A percentile compares a stretch with the other conserved stretches of the same genome.
phyloP scores from a whole-genome alignment of 1,139 yeast species.

The Candida pseudoviswanathii region DNA sequence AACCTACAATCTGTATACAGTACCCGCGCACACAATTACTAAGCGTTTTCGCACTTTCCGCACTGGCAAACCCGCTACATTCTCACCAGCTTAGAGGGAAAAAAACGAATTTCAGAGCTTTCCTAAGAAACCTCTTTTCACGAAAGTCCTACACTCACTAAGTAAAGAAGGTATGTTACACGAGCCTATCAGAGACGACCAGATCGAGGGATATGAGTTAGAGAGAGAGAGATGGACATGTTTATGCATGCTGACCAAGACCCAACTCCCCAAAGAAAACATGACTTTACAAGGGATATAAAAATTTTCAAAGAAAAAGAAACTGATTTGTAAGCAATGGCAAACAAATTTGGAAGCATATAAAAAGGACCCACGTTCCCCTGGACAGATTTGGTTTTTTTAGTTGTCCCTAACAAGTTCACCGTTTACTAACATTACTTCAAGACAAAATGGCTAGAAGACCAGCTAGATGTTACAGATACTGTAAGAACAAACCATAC shows the following conservation, averaged over 20 bases:
- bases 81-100: conserved; percentile 10
- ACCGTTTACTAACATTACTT: neutral
- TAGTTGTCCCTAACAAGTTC: conserved; percentile 3
- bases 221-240: neutral
- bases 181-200: conserved; percentile 2
- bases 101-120: conserved; percentile 8
- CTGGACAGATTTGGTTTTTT: neutral
- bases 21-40: neutral
- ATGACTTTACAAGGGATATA: no score
- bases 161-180: conserved; percentile 25
- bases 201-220: neutral
- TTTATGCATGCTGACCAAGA: no score
- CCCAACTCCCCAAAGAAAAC: no score
- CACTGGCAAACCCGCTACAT: no score
- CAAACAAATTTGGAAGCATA: neutral
- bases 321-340: conserved; percentile 8
- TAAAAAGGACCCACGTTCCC: neutral
- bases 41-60: conserved; percentile 8
- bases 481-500: conserved; percentile 99
- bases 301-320: conserved; percentile 4
- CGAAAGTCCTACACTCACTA: conserved; percentile 16
- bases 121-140: conserved; percentile 7
- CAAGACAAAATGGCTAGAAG: conserved; percentile 96
- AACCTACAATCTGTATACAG: neutral
- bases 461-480: conserved; percentile 99